A percentile compares a stretch with the other conserved stretches of the same genome.
Evolutionary conservation across 228 moss, liverwort and hornwort species (phyloP).

Genomic region (Sphagnum magellanicum): DNA sequence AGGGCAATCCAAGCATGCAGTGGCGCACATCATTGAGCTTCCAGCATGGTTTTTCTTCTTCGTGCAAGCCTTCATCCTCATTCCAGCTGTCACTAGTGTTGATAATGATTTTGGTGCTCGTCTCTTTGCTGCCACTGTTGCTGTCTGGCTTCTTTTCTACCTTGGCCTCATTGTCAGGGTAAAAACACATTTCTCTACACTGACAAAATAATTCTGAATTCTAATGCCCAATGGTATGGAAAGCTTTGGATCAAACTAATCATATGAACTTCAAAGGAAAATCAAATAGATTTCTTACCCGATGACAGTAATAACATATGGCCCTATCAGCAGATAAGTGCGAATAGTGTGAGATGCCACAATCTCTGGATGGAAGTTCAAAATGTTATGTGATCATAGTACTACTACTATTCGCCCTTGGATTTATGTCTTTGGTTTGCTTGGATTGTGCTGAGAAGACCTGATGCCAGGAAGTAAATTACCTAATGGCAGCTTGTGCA

Average conservation of each 20-base stretch:
- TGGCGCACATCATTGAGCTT: conserved; percentile 31
- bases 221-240: not conserved
- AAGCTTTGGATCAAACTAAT: not conserved
- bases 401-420: too few relatives aligned
- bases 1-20: conserved; percentile 34
- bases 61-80: conserved; percentile 33
- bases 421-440: not conserved
- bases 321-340: not conserved
- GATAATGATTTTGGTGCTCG: conserved; percentile 44
- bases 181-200: not conserved
- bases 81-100: conserved; percentile 27
- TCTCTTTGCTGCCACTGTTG: conserved; percentile 32
- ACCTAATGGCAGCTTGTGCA: not conserved
- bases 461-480: not conserved
- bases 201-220: not conserved
- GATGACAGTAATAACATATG: not conserved
- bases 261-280: too few relatives aligned
- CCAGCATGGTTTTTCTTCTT: conserved; percentile 42
- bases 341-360: not conserved
- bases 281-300: not conserved
- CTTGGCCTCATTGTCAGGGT: conserved; percentile 46
- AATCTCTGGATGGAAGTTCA: not conserved
- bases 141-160: conserved; percentile 50
- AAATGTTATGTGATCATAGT: too few relatives aligned
- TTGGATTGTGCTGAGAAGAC: not conserved